phyloP scores from a whole-genome alignment of 306 rosid genomes.

The Quercus robur region DNA sequence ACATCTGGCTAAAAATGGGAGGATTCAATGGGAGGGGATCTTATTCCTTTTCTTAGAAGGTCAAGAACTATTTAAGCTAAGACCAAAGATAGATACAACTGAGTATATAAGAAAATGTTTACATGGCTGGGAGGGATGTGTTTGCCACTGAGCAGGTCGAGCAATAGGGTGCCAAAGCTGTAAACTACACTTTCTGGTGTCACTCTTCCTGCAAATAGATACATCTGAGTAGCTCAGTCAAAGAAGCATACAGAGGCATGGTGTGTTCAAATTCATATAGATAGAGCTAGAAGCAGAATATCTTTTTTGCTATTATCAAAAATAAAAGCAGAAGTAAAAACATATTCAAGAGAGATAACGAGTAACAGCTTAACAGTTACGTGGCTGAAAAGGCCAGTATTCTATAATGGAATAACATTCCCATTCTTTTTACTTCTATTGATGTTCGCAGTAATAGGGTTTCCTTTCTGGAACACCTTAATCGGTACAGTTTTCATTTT shows the following conservation, averaged over 20 bases:
- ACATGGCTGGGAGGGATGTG: conserved; percentile 96
- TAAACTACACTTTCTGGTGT: conserved; percentile 80
- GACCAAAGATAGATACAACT: conserved; percentile 18
- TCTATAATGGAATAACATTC: not conserved
- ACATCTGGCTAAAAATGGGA: too few species aligned
- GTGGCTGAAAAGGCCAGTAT: not conserved
- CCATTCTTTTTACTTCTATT: not conserved
- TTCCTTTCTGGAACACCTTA: not conserved
- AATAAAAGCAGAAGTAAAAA: too few species aligned
- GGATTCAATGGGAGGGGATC: too few species aligned
- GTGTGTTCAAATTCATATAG: not conserved
- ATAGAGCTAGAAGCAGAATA: not conserved
- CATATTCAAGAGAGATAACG: not conserved
- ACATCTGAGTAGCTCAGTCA: conserved; percentile 10
- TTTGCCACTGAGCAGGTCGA: conserved; percentile 92
- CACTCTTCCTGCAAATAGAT: conserved; percentile 68
- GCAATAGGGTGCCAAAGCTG: conserved; percentile 90
- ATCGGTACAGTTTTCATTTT: not conserved
- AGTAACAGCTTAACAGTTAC: not conserved
- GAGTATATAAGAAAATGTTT: conserved; percentile 17
- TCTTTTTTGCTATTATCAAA: too few species aligned
- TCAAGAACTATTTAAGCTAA: conserved; percentile 16
- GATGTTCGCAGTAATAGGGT: not conserved
- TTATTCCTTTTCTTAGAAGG: not conserved
- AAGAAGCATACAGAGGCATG: not conserved